Evolutionary conservation across 2,329 filamentous ascomycete species (phyloP).

Genomic region (Phaeosphaeria sp.): DNA sequence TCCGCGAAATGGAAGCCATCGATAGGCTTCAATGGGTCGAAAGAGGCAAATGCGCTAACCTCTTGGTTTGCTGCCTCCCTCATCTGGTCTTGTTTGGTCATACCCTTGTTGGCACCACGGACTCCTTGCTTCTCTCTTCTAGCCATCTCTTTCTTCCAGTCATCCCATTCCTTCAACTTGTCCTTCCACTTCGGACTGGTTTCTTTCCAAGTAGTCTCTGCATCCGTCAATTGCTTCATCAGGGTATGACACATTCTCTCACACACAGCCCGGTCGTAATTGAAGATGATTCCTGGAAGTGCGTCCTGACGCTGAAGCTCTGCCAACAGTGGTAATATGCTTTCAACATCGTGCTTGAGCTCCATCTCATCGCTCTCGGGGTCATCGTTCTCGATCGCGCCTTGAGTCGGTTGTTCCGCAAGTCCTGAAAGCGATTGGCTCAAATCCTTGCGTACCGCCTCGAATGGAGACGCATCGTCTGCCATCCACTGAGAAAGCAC

Average conservation of each 20-base stretch:
- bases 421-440: conserved; percentile 24
- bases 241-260: conserved; percentile 64
- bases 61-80: conserved; percentile 65
- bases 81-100: conserved; percentile 63
- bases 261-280: conserved; percentile 72
- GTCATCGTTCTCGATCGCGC: conserved; percentile 12
- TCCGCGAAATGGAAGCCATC: conserved; percentile 72
- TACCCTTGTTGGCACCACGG: conserved; percentile 53
- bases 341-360: conserved; percentile 40
- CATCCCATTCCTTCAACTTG: conserved; percentile 64
- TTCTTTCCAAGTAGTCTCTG: conserved; percentile 65
- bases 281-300: conserved; percentile 77
- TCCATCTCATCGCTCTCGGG: conserved; percentile 32
- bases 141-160: conserved; percentile 59
- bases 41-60: conserved; percentile 64
- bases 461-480: conserved; percentile 60
- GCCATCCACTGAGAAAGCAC: conserved; percentile 67
- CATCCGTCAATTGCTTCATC: conserved; percentile 59
- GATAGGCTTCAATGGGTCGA: conserved; percentile 70
- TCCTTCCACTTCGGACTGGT: conserved; percentile 65
- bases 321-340: conserved; percentile 64
- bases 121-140: conserved; percentile 54
- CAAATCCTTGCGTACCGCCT: conserved; percentile 56
- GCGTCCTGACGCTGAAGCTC: conserved; percentile 69
- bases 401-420: conserved; percentile 6